These are phyloP conservation scores for Boletus fagicola DNA, from an alignment of 768 basidiomycete species.

Conservation along the genomic window DNA sequence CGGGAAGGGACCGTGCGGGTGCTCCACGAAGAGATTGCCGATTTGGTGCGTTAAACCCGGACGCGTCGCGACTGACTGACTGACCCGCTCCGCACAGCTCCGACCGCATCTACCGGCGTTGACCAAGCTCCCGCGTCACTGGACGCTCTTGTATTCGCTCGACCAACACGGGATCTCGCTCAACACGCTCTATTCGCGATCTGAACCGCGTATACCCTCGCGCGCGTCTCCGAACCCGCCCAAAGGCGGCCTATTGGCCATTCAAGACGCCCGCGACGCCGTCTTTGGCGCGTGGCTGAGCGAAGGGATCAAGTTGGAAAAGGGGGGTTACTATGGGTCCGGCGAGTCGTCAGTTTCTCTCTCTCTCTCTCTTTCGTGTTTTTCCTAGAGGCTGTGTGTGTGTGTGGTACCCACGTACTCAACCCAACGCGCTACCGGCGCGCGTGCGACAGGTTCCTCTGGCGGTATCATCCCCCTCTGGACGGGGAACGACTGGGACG, in stretches of 20 bases:
- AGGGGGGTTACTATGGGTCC: conserved; percentile 76
- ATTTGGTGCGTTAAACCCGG: conserved; percentile 45
- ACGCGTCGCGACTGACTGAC: background rate
- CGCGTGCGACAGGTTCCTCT: conserved; percentile 63
- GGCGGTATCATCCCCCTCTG: conserved; percentile 49
- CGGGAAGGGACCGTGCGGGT: conserved; percentile 53
- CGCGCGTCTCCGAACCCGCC: conserved; percentile 24
- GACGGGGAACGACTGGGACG: conserved; percentile 24
- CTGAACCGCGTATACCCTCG: conserved; percentile 40
- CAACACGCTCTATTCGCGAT: conserved; percentile 77
- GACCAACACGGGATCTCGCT: conserved; percentile 96
- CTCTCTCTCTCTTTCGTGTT: background rate
- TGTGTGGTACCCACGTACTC: background rate
- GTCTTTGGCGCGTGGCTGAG: conserved; percentile 84
- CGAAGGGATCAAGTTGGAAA: conserved; percentile 58
- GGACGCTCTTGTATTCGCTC: conserved; percentile 84
- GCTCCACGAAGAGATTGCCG: conserved; percentile 52
- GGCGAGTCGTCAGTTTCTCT: conserved; percentile 61
- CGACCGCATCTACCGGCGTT: conserved; percentile 73
- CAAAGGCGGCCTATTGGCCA: conserved; percentile 56
- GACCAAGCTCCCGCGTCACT: conserved; percentile 62
- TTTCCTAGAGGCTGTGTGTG: background rate
- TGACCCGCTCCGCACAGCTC: conserved; percentile 47
- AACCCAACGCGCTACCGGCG: background rate
- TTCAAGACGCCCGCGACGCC: conserved; percentile 60